A percentile compares a stretch with the other conserved stretches of the same genome.
Conservation (phyloP, 2,329 filamentous ascomycete species). For the Fusarium subglutinans region DNA sequence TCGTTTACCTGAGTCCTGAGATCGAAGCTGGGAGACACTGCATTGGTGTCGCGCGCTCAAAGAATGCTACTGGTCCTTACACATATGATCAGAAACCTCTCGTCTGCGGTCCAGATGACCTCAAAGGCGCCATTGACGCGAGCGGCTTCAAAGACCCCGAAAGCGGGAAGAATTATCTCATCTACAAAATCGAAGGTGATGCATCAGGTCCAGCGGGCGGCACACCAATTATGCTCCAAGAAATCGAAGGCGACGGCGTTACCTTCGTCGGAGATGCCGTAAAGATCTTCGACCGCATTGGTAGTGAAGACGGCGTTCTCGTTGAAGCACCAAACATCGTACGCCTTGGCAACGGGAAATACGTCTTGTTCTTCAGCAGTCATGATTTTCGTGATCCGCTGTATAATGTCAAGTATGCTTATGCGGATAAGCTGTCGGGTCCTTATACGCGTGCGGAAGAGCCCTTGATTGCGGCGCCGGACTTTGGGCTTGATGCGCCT, state of each 20-base stretch:
- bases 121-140: conserved; percentile 4
- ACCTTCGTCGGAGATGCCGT: background rate
- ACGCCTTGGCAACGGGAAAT: background rate
- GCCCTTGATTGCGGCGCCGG: background rate
- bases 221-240: conserved; percentile 7
- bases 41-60: conserved; percentile 13
- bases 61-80: background rate
- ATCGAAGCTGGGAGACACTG: background rate
- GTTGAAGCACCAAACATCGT: conserved; percentile 16
- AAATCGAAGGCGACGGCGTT: conserved; percentile 1
- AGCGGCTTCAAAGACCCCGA: conserved; percentile 10
- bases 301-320: background rate
- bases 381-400: background rate
- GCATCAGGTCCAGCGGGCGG: conserved; percentile 7
- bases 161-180: background rate
- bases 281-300: conserved; percentile 9
- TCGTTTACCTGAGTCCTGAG: conserved; percentile 2
- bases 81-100: background rate
- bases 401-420: conserved; percentile 18
- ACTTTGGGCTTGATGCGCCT: conserved; percentile 9
- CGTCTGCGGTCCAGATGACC: background rate
- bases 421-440: background rate
- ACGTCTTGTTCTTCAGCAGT: conserved; percentile 13
- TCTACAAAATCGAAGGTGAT: conserved; percentile 13
- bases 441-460: conserved; percentile 6